Evolutionary conservation across 441 rosid species (phyloP).

Genomic region (Gossypium davidsonii): DNA sequence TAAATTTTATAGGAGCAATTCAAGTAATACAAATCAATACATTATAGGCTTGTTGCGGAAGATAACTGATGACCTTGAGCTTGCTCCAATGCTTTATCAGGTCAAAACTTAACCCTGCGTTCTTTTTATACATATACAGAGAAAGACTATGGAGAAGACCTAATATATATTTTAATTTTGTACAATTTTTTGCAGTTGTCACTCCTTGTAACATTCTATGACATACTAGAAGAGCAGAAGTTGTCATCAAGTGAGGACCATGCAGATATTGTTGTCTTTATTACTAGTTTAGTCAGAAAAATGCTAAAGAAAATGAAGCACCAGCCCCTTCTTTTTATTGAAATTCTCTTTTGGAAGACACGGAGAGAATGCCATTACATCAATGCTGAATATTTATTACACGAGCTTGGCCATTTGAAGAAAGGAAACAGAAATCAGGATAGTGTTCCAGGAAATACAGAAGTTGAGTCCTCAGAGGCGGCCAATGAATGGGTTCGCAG

Average conservation of each 20-base stretch:
- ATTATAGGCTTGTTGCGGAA: conserved; percentile 58
- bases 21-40: conserved; percentile 54
- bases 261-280: conserved; percentile 51
- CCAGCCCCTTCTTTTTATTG: conserved; percentile 91
- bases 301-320: conserved; percentile 85
- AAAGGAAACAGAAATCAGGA: conserved; percentile 44
- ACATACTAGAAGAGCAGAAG: conserved; percentile 80
- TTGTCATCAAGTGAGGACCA: conserved; percentile 57
- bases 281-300: conserved; percentile 56
- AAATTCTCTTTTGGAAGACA: conserved; percentile 85
- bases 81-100: conserved; percentile 98
- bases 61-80: conserved; percentile 80
- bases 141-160: background rate
- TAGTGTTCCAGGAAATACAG: conserved; percentile 39
- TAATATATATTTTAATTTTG: conserved; percentile 10
- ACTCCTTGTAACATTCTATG: conserved; percentile 60
- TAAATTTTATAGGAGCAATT: conserved; percentile 74
- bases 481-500: conserved; percentile 53
- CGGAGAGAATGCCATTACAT: conserved; percentile 84
- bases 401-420: conserved; percentile 68
- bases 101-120: conserved; percentile 25
- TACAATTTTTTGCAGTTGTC: conserved; percentile 62
- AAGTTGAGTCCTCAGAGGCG: conserved; percentile 31
- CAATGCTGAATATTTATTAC: conserved; percentile 75
- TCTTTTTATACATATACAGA: background rate